Percentiles rank a stretch among this genome's conserved stretches.
Conservation (phyloP, 2,329 filamentous ascomycete species). For the Fusarium sp. region DNA sequence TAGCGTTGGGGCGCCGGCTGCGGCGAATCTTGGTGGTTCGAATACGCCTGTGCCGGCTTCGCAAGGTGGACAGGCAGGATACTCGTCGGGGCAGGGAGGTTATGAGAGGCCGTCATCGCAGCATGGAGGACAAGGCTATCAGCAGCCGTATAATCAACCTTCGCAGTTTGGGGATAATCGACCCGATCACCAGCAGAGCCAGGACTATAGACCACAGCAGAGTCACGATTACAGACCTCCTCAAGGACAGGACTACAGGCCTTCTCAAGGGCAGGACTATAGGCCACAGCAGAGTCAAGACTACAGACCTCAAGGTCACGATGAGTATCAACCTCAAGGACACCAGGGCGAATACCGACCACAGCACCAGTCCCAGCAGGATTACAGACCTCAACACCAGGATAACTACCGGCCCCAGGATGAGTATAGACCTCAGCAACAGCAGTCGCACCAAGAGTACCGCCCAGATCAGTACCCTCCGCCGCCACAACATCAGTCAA, state of each 20-base stretch:
- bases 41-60: conserved; percentile 39
- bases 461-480: conserved; percentile 36
- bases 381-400: conserved; percentile 19
- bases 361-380: conserved; percentile 8
- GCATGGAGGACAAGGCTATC: conserved; percentile 31
- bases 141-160: conserved; percentile 42
- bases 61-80: conserved; percentile 26
- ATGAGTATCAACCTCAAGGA: neutral
- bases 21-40: conserved; percentile 47
- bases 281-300: neutral
- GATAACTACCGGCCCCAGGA: conserved; percentile 10
- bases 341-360: conserved; percentile 8
- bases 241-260: conserved; percentile 7
- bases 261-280: neutral
- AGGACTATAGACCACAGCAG: conserved; percentile 19
- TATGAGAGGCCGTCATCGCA: conserved; percentile 17
- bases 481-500: conserved; percentile 10
- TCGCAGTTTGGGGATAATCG: conserved; percentile 36
- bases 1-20: conserved; percentile 52
- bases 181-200: conserved; percentile 20
- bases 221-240: conserved; percentile 16
- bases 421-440: conserved; percentile 28
- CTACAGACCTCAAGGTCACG: conserved; percentile 1
- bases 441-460: conserved; percentile 31
- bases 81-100: neutral